A percentile compares a stretch with the other conserved stretches of the same genome.
Conservation (phyloP, 441 rosid species). For the Heliophila coronopifolia region DNA sequence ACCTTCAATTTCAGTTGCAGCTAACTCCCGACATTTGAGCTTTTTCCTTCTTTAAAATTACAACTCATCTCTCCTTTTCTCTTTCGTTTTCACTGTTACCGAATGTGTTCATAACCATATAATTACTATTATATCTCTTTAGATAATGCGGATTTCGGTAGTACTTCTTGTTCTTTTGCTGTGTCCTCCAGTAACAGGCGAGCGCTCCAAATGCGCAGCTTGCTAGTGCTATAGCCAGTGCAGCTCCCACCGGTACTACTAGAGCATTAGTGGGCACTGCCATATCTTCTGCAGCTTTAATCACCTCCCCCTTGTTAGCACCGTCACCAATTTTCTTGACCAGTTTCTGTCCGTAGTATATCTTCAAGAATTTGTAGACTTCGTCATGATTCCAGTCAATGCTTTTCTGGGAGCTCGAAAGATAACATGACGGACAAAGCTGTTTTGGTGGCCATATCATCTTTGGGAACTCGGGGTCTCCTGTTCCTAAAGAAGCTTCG, state of each 20-base stretch:
- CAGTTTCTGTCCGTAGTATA: conserved; percentile 61
- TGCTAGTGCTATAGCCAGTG: conserved; percentile 85
- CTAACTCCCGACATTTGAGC: conserved; percentile 50
- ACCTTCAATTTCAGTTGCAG: conserved; percentile 44
- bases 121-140: conserved; percentile 47
- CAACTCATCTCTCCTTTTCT: conserved; percentile 29
- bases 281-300: conserved; percentile 43
- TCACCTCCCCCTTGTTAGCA: conserved; percentile 31
- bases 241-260: conserved; percentile 90
- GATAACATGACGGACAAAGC: conserved; percentile 73
- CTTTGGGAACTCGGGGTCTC: conserved; percentile 87
- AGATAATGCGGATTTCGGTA: conserved; percentile 31
- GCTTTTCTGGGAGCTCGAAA: conserved; percentile 27
- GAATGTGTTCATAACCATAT: conserved; percentile 33
- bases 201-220: conserved; percentile 98
- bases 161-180: conserved; percentile 94
- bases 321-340: conserved; percentile 43
- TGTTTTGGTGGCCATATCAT: conserved; percentile 83
- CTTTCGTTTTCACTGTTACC: conserved; percentile 26
- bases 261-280: conserved; percentile 63
- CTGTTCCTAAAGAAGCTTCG: conserved; percentile 71
- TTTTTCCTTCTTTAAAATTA: not conserved
- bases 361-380: conserved; percentile 61
- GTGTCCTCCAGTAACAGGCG: conserved; percentile 96
- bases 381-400: conserved; percentile 59